These are phyloP conservation scores for Annona squamosa DNA, from an alignment of 164 flowering plant genomes.

Conservation along the genomic window DNA sequence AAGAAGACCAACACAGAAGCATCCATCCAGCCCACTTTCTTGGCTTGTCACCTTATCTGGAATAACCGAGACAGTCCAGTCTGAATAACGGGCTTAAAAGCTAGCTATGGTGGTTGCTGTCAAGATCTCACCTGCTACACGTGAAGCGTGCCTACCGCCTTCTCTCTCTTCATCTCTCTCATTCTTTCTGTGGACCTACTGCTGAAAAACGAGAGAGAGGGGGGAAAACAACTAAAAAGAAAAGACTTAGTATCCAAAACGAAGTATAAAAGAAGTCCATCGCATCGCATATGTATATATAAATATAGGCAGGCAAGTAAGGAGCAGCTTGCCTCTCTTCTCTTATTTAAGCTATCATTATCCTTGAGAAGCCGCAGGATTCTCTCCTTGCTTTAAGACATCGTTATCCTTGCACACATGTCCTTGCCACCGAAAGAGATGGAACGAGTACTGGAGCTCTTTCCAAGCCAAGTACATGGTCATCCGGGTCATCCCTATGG, in stretches of 20 bases:
- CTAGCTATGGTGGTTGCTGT: constrained; percentile 8
- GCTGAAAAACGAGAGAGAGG: no score
- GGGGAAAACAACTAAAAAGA: no score
- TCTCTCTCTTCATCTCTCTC: neutral
- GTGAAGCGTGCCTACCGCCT: constrained; percentile 30
- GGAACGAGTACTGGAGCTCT: constrained; percentile 18
- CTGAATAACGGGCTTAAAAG: constrained; percentile 19
- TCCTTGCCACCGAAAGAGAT: constrained; percentile 7
- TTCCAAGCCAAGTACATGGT: constrained; percentile 7
- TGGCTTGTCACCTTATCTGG: neutral
- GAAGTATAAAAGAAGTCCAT: no score
- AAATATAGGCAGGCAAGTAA: no score
- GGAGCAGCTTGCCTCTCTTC: no score
- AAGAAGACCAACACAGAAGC: no score
- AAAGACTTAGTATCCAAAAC: no score
- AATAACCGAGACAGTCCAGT: constrained; percentile 12
- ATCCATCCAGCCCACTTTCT: neutral
- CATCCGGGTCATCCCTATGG: neutral
- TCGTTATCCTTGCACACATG: neutral
- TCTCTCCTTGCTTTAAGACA: no score
- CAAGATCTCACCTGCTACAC: constrained; percentile 27
- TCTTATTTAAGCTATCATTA: no score
- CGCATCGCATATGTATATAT: no score
- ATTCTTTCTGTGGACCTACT: no score
- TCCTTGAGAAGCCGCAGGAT: no score